phyloP scores from a whole-genome alignment of 768 basidiomycete genomes.

The Mrakia frigida region DNA sequence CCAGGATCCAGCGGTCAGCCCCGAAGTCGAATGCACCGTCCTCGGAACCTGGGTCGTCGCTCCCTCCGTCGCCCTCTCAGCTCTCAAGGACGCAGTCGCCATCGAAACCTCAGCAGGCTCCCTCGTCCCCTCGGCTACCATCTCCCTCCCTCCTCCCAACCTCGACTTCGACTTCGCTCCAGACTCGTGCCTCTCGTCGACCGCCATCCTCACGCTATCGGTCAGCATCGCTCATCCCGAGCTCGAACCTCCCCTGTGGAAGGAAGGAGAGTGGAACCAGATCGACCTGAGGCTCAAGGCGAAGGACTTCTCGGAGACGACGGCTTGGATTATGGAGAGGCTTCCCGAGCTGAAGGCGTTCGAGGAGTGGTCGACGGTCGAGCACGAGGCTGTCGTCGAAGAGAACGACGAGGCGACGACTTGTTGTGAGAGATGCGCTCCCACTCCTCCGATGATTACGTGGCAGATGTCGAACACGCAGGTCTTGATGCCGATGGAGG shows the following conservation, averaged over 20 bases:
- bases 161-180: no score
- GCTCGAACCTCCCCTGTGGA: constrained; percentile 52
- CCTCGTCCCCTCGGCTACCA: no score
- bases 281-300: constrained; percentile 85
- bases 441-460: constrained; percentile 63
- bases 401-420: constrained; percentile 40
- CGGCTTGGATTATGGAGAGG: constrained; percentile 84
- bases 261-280: constrained; percentile 63
- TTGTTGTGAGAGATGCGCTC: constrained; percentile 74
- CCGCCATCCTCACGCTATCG: background rate
- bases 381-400: constrained; percentile 41
- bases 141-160: no score
- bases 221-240: background rate
- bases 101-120: no score
- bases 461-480: constrained; percentile 60
- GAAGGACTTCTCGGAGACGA: constrained; percentile 60
- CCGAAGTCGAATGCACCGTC: constrained; percentile 31
- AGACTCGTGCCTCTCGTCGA: background rate
- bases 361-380: constrained; percentile 64
- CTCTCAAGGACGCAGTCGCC: background rate
- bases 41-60: background rate
- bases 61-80: background rate
- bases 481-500: constrained; percentile 63
- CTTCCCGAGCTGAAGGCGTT: constrained; percentile 66
- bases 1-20: constrained; percentile 46